Base-by-base conservation (phyloP, 345 rosid species). In the Streptanthus diversifolius region DNA sequence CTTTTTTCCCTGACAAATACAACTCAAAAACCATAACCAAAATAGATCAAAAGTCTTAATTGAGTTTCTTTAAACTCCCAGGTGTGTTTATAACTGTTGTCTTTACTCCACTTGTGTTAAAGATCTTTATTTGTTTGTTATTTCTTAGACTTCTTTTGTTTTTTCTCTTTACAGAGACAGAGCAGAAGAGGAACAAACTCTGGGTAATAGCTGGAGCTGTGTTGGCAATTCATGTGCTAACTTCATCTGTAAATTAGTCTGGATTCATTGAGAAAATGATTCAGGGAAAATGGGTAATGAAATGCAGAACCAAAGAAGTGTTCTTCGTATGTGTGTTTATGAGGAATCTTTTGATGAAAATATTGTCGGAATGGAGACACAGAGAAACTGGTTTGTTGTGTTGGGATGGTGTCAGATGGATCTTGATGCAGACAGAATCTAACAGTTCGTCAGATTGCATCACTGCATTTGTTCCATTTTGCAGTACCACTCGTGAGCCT, bases 401-500 rank as follows among this genome's bases (percentile, higher is more conserved):
- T 76, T 69, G 59, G 65, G 21, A 63, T 62, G 51, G 66, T 76
- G 75, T 44, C 59, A 35, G 25, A 68, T 67, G 68, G 68, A 59
- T 74, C 68, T 74, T 33, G 65, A 76, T 55, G 70, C 71, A 69
- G 71, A 77, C 80, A 77, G 72, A 70, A 77, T 77, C 80, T 77
- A 77, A 58, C 80, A 77, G 4, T 63, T 56, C 32, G 59, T 63
- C 72, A 63, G 67, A 54, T 75, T 70, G 76, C 80, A 64, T 77
- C 55, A 77, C 80, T 70, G 80, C 75, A 63, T 77, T 70, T 64
- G 67, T 77, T 64, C 68, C 70, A 54, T 62, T 69, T 27, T 77
- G 60, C 76, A 77, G 58, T 47, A 30, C 76, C 62, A 70, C 80
- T 76, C 80, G 80, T 70, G 76, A 76, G 80, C 80, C 71, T 70